Evolutionary conservation across 352 stramenopile genomes (phyloP).

Genomic region (Phytopythium mirpurense): DNA sequence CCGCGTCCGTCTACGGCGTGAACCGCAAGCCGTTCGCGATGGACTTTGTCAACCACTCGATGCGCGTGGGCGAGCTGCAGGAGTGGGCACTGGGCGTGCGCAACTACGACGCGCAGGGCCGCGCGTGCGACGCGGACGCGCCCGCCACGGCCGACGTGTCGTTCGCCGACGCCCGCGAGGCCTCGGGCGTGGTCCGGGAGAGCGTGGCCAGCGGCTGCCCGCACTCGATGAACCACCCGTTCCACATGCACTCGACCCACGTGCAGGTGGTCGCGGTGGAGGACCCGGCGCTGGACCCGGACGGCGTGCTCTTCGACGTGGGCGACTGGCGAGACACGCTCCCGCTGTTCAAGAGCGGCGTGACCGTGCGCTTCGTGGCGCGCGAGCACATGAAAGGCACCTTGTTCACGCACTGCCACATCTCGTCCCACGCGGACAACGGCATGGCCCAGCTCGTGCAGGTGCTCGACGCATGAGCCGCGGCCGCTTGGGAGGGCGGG

Average conservation of each 20-base stretch:
- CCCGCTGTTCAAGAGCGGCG: constrained; percentile 55
- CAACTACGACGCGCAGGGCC: constrained; percentile 36
- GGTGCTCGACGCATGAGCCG: constrained; percentile 10
- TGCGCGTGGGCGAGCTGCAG: constrained; percentile 60
- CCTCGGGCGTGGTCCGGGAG: constrained; percentile 7
- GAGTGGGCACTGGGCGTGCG: constrained; percentile 61
- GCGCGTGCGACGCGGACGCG: constrained; percentile 31
- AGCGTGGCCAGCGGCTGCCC: constrained; percentile 23
- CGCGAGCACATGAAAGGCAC: constrained; percentile 56
- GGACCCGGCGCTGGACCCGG: constrained; percentile 34
- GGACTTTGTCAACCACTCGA: constrained; percentile 55
- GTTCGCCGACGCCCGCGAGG: constrained; percentile 23
- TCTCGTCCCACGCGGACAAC: constrained; percentile 60
- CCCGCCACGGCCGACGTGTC: constrained; percentile 18
- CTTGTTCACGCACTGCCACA: constrained; percentile 73
- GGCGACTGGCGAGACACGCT: constrained; percentile 79
- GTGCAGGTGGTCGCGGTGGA: constrained; percentile 53
- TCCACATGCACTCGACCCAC: constrained; percentile 76
- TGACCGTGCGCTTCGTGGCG: constrained; percentile 65
- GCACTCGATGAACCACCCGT: constrained; percentile 71
- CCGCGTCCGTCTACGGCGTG: constrained; percentile 46
- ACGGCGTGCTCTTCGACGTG: constrained; percentile 47
- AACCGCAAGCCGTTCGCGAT: constrained; percentile 48
- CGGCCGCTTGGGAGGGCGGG: background rate
- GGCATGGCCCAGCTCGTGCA: constrained; percentile 76